A percentile compares a stretch with the other conserved stretches of the same genome.
These are phyloP conservation scores for Cercophora scortea DNA, from an alignment of 495 filamentous ascomycete species.

Conservation along the genomic window DNA sequence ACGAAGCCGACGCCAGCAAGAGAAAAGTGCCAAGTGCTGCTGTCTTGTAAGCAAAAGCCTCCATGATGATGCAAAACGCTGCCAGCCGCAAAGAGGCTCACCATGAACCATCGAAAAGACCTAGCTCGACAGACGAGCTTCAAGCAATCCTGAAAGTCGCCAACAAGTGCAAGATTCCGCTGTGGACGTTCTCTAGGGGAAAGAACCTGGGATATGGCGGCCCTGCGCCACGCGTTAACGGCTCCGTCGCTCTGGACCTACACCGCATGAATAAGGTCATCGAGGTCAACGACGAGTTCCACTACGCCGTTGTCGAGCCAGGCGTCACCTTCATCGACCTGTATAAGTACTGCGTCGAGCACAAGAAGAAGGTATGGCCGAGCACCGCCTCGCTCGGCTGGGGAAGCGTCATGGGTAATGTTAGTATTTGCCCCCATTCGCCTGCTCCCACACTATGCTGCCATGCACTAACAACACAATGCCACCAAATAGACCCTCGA, in stretches of 20 bases:
- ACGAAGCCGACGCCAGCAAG: slow-evolving; percentile 15
- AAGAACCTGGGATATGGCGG: slow-evolving; percentile 53
- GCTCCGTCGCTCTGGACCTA: slow-evolving; percentile 47
- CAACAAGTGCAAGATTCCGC: slow-evolving; percentile 39
- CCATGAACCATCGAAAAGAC: slow-evolving; percentile 12
- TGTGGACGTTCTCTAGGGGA: slow-evolving; percentile 45
- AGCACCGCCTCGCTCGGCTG: slow-evolving; percentile 49
- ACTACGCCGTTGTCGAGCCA: slow-evolving; percentile 47
- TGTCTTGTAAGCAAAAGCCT: slow-evolving; percentile 19
- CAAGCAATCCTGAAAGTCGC: slow-evolving; percentile 30
- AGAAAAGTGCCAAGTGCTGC: slow-evolving; percentile 36
- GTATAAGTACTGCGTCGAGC: slow-evolving; percentile 41
- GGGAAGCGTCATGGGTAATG: slow-evolving; percentile 50
- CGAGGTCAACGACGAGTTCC: slow-evolving; percentile 46
- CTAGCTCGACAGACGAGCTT: slow-evolving; percentile 31
- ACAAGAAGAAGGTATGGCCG: slow-evolving; percentile 46
- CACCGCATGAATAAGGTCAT: slow-evolving; percentile 49
- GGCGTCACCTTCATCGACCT: slow-evolving; percentile 49
- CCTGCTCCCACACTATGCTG: too few relatives aligned
- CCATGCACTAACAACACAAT: too few relatives aligned
- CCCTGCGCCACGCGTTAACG: slow-evolving; percentile 42
- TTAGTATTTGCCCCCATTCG: not conserved
- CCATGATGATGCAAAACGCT: not conserved
- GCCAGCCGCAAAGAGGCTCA: not conserved
- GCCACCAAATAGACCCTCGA: slow-evolving; percentile 25